These are phyloP conservation scores for Rhododendron ferrugineum DNA, from an alignment of 148 eudicot species.

Conservation along the genomic window DNA sequence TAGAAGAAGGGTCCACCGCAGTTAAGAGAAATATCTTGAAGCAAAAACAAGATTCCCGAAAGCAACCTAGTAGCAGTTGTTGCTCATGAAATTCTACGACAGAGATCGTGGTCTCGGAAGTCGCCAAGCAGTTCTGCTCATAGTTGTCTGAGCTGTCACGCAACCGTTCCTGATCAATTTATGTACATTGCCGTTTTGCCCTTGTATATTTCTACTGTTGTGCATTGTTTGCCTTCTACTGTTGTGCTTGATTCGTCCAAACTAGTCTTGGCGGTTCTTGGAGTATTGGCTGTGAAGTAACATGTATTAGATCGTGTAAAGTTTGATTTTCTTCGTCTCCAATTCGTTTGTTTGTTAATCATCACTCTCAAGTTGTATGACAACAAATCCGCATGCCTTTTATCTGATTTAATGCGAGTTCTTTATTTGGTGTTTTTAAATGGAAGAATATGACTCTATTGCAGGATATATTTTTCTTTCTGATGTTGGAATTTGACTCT, in stretches of 20 bases:
- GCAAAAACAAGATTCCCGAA: slow-evolving; percentile 61
- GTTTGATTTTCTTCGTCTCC: neutral
- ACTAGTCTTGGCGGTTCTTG: neutral
- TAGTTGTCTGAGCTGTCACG: neutral
- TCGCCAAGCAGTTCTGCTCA: neutral
- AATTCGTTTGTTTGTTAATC: neutral
- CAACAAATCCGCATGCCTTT: neutral
- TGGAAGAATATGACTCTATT: neutral
- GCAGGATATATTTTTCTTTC: neutral
- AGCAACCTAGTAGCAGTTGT: slow-evolving; percentile 43
- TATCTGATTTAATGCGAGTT: neutral
- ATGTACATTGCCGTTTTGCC: slow-evolving; percentile 20
- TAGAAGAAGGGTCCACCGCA: slow-evolving; percentile 71
- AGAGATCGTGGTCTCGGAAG: neutral
- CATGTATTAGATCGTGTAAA: slow-evolving; percentile 12
- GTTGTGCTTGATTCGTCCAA: slow-evolving; percentile 2
- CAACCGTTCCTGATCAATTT: neutral
- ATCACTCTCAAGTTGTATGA: neutral
- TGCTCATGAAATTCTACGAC: slow-evolving; percentile 39
- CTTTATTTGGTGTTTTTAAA: neutral
- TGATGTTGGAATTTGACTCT: neutral
- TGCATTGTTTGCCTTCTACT: neutral
- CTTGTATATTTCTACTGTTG: neutral
- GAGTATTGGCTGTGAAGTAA: neutral
- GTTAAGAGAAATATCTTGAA: slow-evolving; percentile 73